These are phyloP conservation scores for Pilobolus umbonatus DNA, from an alignment of 192 early-diverging fungal species.

Conservation along the genomic window DNA sequence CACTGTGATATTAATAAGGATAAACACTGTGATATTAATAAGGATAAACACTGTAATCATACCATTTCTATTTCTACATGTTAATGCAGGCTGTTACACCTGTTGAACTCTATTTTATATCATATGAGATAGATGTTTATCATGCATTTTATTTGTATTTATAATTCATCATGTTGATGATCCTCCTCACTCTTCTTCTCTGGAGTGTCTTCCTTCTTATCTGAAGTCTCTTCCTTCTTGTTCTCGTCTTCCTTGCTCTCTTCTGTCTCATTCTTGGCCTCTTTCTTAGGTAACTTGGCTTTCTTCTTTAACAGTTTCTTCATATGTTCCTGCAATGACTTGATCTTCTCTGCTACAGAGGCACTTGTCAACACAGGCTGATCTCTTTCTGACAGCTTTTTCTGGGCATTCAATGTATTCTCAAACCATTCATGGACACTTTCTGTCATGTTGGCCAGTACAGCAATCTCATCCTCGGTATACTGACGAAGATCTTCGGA, in stretches of 20 bases:
- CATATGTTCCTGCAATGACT: slow-evolving; percentile 47
- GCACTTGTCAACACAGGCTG: slow-evolving; percentile 60
- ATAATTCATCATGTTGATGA: too few species aligned
- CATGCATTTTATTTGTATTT: too few species aligned
- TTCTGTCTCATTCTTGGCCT: slow-evolving; percentile 18
- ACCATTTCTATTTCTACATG: too few species aligned
- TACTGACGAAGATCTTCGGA: slow-evolving; percentile 52
- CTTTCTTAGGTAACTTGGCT: slow-evolving; percentile 36
- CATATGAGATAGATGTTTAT: too few species aligned
- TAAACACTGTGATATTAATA: too few species aligned
- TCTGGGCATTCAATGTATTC: slow-evolving; percentile 55
- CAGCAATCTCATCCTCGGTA: slow-evolving; percentile 49
- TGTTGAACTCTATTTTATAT: too few species aligned
- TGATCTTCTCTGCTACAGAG: slow-evolving; percentile 49
- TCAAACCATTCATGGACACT: slow-evolving; percentile 62
- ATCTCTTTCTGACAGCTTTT: slow-evolving; percentile 45
- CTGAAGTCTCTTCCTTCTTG: slow-evolving; percentile 20
- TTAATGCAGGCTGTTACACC: too few species aligned
- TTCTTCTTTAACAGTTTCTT: slow-evolving; percentile 55
- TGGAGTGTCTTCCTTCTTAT: slow-evolving; percentile 6
- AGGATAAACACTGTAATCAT: too few species aligned
- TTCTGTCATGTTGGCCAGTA: slow-evolving; percentile 48
- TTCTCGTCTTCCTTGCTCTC: slow-evolving; percentile 22
- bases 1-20: too few species aligned
- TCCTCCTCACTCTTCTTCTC: too few species aligned